Evolutionary conservation across 169 alveolate genomes (phyloP).

Genomic region (Plasmodium relictum): DNA sequence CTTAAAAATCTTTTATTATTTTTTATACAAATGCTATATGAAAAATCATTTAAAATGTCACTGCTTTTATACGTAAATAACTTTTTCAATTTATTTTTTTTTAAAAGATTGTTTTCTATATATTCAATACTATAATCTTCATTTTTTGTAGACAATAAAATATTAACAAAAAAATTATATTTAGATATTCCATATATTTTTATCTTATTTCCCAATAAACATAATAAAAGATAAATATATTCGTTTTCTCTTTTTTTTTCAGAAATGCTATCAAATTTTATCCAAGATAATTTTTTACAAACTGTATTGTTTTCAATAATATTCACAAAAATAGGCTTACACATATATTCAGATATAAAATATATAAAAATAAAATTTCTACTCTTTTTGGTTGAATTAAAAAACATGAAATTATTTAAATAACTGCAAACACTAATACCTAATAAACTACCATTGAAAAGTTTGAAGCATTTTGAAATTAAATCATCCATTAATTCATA

Average conservation of each 20-base stretch:
- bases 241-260: not conserved
- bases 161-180: constrained; percentile 4
- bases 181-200: constrained; percentile 40
- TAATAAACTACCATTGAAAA: constrained; percentile 34
- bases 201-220: constrained; percentile 33
- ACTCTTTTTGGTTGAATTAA: constrained; percentile 10
- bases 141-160: constrained; percentile 12
- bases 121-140: not conserved
- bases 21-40: constrained; percentile 34
- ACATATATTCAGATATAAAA: constrained; percentile 32
- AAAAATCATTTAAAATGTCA: constrained; percentile 31
- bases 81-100: constrained; percentile 20
- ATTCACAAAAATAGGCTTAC: constrained; percentile 27
- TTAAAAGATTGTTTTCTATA: not conserved
- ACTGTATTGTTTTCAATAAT: constrained; percentile 26
- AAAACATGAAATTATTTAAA: constrained; percentile 29
- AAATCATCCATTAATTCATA: constrained; percentile 10
- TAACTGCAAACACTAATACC: constrained; percentile 52
- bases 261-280: not conserved
- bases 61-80: constrained; percentile 33
- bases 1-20: constrained; percentile 36
- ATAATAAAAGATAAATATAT: constrained; percentile 29
- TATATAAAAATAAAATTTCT: constrained; percentile 47
- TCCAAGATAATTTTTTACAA: constrained; percentile 58
- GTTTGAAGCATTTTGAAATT: constrained; percentile 1